Conservation (phyloP, 1,139 yeast genomes). For the Casaregolazyma lundiana region DNA sequence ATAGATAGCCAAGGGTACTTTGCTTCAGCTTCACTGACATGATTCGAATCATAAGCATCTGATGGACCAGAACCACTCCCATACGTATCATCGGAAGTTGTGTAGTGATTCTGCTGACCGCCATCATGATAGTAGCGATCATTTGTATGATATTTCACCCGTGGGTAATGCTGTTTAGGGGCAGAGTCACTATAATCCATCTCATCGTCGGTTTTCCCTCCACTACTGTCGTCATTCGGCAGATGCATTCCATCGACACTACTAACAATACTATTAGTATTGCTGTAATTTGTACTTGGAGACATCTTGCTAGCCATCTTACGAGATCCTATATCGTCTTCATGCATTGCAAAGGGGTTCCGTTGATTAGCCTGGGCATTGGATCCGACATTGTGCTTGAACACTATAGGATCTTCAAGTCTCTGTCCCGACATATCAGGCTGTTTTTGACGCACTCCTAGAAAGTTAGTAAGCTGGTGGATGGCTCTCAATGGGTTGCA, state of each 20-base stretch:
- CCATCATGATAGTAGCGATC: not conserved
- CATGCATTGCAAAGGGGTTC: not conserved
- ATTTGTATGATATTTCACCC: not conserved
- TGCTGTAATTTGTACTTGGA: not conserved
- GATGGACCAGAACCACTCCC: not conserved
- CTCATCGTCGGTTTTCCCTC: not conserved
- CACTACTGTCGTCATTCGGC: not conserved
- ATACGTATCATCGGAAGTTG: not conserved
- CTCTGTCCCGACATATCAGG: slow-evolving; percentile 7
- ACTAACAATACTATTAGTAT: not conserved
- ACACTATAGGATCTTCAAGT: slow-evolving; percentile 20
- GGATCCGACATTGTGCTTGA: slow-evolving; percentile 9
- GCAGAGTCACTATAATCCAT: not conserved
- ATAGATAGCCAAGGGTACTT: not conserved
- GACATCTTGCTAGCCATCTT: not conserved
- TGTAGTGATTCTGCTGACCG: not conserved
- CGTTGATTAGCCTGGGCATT: not conserved
- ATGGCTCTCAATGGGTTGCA: not conserved
- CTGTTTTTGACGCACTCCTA: not conserved
- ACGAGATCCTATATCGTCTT: not conserved
- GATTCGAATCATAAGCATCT: not conserved
- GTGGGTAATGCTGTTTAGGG: slow-evolving; percentile 1
- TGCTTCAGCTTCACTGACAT: not conserved
- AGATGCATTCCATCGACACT: not conserved
- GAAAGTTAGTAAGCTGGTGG: not conserved